phyloP scores from a whole-genome alignment of 1,139 yeast genomes.

The Pneumocystis jirovecii region DNA sequence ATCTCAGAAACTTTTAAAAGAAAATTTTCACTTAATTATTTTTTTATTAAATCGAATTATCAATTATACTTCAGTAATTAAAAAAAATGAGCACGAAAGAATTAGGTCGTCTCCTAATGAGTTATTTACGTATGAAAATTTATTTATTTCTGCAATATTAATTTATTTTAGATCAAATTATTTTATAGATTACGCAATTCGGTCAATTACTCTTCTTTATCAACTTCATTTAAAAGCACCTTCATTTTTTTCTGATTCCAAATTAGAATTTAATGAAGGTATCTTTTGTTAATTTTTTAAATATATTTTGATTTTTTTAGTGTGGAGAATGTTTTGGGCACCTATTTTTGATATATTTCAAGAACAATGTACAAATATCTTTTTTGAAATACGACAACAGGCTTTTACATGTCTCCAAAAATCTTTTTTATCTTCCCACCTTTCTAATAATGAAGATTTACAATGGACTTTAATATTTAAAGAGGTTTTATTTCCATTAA shows the following conservation, averaged over 20 bases:
- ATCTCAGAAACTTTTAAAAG: neutral
- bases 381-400: constrained; percentile 54
- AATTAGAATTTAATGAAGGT: constrained; percentile 11
- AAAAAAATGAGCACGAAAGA: neutral
- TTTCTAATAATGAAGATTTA: constrained; percentile 25
- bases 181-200: constrained; percentile 42
- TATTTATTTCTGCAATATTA: constrained; percentile 14
- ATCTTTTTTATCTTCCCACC: constrained; percentile 28
- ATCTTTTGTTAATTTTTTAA: neutral
- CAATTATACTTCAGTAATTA: constrained; percentile 8
- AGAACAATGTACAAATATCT: constrained; percentile 79
- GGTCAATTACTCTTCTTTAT: constrained; percentile 35
- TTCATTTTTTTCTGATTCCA: constrained; percentile 7
- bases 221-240: constrained; percentile 12
- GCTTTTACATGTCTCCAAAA: constrained; percentile 42
- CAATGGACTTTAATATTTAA: constrained; percentile 38
- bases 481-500: constrained; percentile 57
- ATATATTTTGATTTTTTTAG: neutral
- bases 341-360: constrained; percentile 44
- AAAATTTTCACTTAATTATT: neutral
- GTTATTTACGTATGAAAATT: constrained; percentile 12
- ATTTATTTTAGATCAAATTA: constrained; percentile 28
- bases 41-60: neutral
- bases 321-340: constrained; percentile 15
- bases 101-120: constrained; percentile 1